phyloP scores from a whole-genome alignment of 2,329 filamentous ascomycete genomes.

The Aspergillus sp. region DNA sequence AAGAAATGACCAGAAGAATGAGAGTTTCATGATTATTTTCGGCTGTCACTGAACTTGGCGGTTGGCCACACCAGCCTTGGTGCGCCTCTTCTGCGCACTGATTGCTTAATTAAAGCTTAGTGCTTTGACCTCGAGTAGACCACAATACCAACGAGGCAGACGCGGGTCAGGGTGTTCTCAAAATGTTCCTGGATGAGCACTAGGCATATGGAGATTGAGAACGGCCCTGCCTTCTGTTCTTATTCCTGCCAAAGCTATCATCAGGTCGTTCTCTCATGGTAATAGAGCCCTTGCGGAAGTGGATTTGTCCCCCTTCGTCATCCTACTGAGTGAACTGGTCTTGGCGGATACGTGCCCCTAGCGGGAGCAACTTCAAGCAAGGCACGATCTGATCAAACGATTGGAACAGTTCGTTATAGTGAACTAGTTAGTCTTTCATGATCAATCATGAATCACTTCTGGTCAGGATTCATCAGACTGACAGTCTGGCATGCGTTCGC shows the following conservation, averaged over 20 bases:
- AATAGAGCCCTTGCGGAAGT: not conserved
- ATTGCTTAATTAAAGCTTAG: conserved; percentile 25
- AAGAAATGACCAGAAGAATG: not conserved
- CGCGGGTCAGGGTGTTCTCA: no score
- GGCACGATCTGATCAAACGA: not conserved
- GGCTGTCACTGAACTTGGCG: conserved; percentile 6
- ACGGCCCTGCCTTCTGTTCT: not conserved
- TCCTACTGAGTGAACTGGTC: not conserved
- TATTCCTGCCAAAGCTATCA: not conserved
- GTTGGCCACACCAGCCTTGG: conserved; percentile 10
- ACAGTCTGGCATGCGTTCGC: not conserved
- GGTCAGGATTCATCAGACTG: not conserved
- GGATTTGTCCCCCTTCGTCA: not conserved
- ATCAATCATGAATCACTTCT: not conserved
- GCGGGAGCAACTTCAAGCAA: not conserved
- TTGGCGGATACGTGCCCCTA: not conserved
- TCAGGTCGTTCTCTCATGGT: not conserved
- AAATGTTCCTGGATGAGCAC: not conserved
- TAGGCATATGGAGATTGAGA: not conserved
- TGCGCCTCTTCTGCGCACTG: conserved; percentile 14
- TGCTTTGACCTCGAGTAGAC: not conserved
- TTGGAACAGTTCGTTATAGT: not conserved
- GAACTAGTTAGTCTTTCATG: not conserved
- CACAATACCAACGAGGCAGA: no score
- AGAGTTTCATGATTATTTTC: conserved; percentile 1